Conservation (phyloP, 495 filamentous ascomycete species). For the Aspergillus leporis region DNA sequence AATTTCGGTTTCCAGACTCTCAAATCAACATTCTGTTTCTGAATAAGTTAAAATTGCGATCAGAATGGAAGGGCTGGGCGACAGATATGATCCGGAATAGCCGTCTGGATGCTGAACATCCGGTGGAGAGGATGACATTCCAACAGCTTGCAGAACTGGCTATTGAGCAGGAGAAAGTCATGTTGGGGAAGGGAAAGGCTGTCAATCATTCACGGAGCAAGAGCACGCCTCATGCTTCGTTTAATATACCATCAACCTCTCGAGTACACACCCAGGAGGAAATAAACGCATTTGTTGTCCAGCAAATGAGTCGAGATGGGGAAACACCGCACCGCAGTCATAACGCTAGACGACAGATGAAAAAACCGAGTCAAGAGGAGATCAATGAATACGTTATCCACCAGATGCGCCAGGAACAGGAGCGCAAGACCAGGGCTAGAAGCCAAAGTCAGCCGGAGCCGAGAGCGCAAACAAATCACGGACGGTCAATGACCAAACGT, state of each 20-base stretch:
- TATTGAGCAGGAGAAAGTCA: slow-evolving; percentile 23
- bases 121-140: slow-evolving; percentile 25
- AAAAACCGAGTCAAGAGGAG: slow-evolving; percentile 33
- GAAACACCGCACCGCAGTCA: slow-evolving; percentile 6
- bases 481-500: slow-evolving; percentile 4
- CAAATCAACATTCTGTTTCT: slow-evolving; percentile 33
- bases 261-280: slow-evolving; percentile 23
- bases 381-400: slow-evolving; percentile 35
- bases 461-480: slow-evolving; percentile 6
- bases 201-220: background rate
- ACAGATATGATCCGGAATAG: slow-evolving; percentile 27
- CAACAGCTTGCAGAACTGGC: slow-evolving; percentile 25
- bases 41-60: slow-evolving; percentile 27
- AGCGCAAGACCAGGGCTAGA: slow-evolving; percentile 19
- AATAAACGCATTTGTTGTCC: slow-evolving; percentile 32
- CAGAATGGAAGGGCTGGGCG: slow-evolving; percentile 33
- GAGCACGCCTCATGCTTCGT: background rate
- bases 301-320: slow-evolving; percentile 22
- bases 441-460: slow-evolving; percentile 29
- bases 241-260: background rate
- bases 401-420: slow-evolving; percentile 32
- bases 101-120: slow-evolving; percentile 21
- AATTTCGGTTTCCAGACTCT: slow-evolving; percentile 27
- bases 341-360: slow-evolving; percentile 20
- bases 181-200: background rate